Evolutionary conservation across 345 rosid genomes (phyloP), one percentile per base, ranked within the genome.

Genomic region (Camelina sativa): DNA sequence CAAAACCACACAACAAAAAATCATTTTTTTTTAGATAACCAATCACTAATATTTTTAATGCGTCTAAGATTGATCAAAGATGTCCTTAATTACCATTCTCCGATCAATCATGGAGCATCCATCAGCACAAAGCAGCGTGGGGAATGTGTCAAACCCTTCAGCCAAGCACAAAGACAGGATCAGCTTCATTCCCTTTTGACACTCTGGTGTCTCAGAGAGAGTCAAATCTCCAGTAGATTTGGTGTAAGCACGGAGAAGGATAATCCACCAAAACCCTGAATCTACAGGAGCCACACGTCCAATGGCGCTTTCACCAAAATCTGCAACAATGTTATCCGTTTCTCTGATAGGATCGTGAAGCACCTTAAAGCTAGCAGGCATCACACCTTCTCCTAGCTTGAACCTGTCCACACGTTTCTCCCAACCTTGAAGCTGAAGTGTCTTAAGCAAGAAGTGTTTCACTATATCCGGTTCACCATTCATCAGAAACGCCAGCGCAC

Each of bases 231-330:
- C 97, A 0, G 97, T 91, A 38, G 97, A 88, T 75, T 91, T 91
- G 12, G 95, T 89, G 65, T 91, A 91, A 10, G 96, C 97, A 30
- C 97, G 96, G 55, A 91, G 91, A 75, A 91, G 87, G 56, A 91
- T 89, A 53, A 91, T 91, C 96, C 97, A 91, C 97, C 97, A 91
- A 79, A 91, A 91, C 47, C 97, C 96, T 69, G 93, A 91, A 78
- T 91, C 97, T 13, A 91, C 93, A 11, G 97, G 95, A 37, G 97
- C 97, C 67, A 91, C 97, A 74, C 97, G 82, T 79, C 93, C 97
- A 53, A 91, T 91, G 12, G 97, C 97, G 46, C 90, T 86, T 83
- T 89, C 97, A 47, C 95, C 97, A 57, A 91, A 91, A 81, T 91
- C 96, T n/a, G 97, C 97, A 57, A 89, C 62, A 51, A 91, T 82